Evolutionary conservation across 2,329 filamentous ascomycete species (phyloP), one percentile per base, ranked within the genome.

Genomic region (Aspergillus fumigatus): DNA sequence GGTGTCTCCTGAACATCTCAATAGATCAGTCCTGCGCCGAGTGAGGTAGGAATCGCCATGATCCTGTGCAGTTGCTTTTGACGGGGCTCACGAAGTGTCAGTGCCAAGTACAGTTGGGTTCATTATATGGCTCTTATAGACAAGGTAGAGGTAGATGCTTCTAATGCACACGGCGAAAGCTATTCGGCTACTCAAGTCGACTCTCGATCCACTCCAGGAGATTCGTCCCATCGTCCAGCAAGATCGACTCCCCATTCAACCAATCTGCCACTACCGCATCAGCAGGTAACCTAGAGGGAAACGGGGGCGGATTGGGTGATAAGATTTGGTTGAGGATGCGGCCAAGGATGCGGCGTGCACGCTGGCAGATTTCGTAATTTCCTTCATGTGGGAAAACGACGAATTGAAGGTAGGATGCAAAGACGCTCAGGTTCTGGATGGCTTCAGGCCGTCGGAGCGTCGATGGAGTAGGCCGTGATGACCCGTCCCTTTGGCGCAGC

Each of bases 371-470:
- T 14, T 63, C 57, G 40, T 68, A 64, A 29, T 66, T 67, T 4
- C 61, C 63, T 17, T 67, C 65, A 27, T 67, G 48, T 7, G 57
- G 59, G 1, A 47, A 55, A 25, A 67, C 58, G 0, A 65, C 59
- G 3, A 58, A 64, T 25, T 65, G 62, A 1, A 68, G 54, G 38
- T 68, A 58, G 8, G 63, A 63, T 1, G 62, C 60, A 50, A 70
- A 69, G 10, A 69, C 54, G 11, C 64, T 68, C 3, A 70, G 57
- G 32, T 64, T 67, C 27, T 70, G 68, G 21, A 70, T 70, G 8
- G 68, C 56, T 21, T 68, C 62, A 1, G 68, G 67, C 19, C 67
- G 65, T 9, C 62, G 64, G 23, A 67, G 62, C 2, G 7, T 50
- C 6, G 25, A 21, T 9, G 47, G 11, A 11, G 27, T 29, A 6